Base-by-base conservation (phyloP, 768 basidiomycete species). In the Agrocybe pediades region DNA sequence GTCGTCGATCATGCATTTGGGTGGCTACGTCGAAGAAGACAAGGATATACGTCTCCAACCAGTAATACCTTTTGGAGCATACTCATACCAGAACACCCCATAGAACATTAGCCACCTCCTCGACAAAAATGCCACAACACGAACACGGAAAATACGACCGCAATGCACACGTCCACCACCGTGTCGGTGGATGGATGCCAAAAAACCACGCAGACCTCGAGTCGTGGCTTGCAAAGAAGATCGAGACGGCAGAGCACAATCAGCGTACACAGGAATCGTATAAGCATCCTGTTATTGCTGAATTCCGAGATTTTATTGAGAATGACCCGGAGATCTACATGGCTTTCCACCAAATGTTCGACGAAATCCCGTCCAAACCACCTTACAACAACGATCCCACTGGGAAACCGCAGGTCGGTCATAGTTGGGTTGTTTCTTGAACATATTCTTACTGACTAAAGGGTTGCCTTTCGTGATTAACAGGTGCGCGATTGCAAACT, bases 361-460 rank as follows among this genome's bases (percentile, higher is more conserved):
- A 54, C 5, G 46, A 54, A 33, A 41, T 49, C 19, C 53, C 53
- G 0, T 7, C n/a, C 6, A 49, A 54, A 42, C 53, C 53, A 1
- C 53, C 47, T 2, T 54, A 54, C 42, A 45, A 54, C 33, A 43
- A 54, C 6, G 53, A 48, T 19, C 53, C 47, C 6, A 54, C 47
- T 2, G 53, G 53, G 3, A 29, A 54, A 25, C 42, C 41, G 16
- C 47, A 54, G 27, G 47, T 93, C 95, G 41, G 72, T 75, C 62
- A 92, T 92, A 15, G 85, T n/a, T n/a, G 87, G 50, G 98, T 95
- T 33, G 75, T 76, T 66, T 92, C 95, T 44, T 88, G 76, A 69
- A 96, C 98, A 69, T 83, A 87, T 71, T 98, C 96, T 57, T n/a
- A n/a, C n/a, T 82, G 78, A n/a, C n/a, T n/a, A n/a, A n/a, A n/a